A percentile compares a stretch with the other conserved stretches of the same genome.
phyloP scores from a whole-genome alignment of 768 basidiomycete genomes.

The Clavaria fumosa region DNA sequence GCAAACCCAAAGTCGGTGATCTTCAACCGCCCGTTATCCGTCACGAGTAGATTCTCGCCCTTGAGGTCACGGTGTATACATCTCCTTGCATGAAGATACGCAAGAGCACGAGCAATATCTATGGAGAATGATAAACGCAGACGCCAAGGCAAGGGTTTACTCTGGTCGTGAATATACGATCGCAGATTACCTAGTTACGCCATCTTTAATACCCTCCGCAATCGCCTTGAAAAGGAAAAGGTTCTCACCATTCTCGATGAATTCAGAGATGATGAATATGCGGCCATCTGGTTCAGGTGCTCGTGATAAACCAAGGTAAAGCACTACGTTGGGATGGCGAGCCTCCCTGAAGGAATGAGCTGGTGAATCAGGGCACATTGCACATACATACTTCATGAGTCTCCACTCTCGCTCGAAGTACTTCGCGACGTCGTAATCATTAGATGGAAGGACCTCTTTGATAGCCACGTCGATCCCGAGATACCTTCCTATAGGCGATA shows the following conservation, averaged over 20 bases:
- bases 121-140: conserved; percentile 89
- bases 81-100: conserved; percentile 90
- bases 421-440: conserved; percentile 86
- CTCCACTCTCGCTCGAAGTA: conserved; percentile 99
- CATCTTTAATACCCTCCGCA: no score
- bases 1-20: conserved; percentile 99
- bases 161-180: conserved; percentile 75
- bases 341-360: conserved; percentile 37
- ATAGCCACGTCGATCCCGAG: conserved; percentile 94
- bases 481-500: conserved; percentile 47
- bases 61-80: conserved; percentile 87
- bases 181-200: conserved; percentile 62
- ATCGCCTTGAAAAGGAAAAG: not conserved
- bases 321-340: conserved; percentile 83
- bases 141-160: conserved; percentile 81
- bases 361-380: conserved; percentile 5
- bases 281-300: conserved; percentile 66
- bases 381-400: conserved; percentile 58
- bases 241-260: conserved; percentile 51
- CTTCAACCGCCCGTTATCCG: conserved; percentile 86
- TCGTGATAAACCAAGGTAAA: conserved; percentile 80
- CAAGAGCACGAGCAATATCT: conserved; percentile 88
- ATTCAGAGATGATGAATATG: conserved; percentile 93
- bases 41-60: conserved; percentile 94
- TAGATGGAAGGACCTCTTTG: conserved; percentile 89